Percentiles rank a stretch among this genome's conserved stretches.
Evolutionary conservation across 2,329 filamentous ascomycete genomes (phyloP).

Genomic region (Fusarium coicis): DNA sequence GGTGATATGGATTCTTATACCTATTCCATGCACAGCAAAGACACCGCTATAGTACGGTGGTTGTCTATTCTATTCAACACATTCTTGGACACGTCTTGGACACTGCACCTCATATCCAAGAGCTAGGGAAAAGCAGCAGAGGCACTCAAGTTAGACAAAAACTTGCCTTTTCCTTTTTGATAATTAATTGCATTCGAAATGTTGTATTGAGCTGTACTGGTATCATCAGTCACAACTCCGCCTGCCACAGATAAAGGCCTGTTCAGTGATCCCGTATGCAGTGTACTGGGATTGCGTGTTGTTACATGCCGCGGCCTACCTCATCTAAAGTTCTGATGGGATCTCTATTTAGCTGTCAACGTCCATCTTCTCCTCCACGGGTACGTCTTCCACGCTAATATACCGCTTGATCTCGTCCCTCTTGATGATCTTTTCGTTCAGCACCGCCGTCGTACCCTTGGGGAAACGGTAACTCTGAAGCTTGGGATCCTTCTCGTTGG

Average conservation of each 20-base stretch:
- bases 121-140: background rate
- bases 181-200: constrained; percentile 18
- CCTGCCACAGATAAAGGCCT: constrained; percentile 8
- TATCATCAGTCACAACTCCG: constrained; percentile 9
- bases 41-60: background rate
- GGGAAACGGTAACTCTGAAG: constrained; percentile 92
- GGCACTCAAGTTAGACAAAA: background rate
- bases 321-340: constrained; percentile 19
- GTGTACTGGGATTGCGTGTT: constrained; percentile 36
- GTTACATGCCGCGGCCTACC: constrained; percentile 41
- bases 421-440: constrained; percentile 96
- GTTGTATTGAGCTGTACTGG: constrained; percentile 7
- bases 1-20: constrained; percentile 16
- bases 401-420: constrained; percentile 95
- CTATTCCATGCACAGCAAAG: constrained; percentile 7
- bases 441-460: constrained; percentile 91
- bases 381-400: constrained; percentile 88
- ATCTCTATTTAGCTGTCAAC: constrained; percentile 63
- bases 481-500: constrained; percentile 92
- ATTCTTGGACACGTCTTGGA: constrained; percentile 14
- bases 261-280: constrained; percentile 34
- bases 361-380: constrained; percentile 76
- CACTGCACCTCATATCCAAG: constrained; percentile 18
- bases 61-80: constrained; percentile 24
- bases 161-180: background rate